Evolutionary conservation across 2,329 filamentous ascomycete species (phyloP), one percentile per base, ranked within the genome.

Genomic region (Cladosporium oxysporum): DNA sequence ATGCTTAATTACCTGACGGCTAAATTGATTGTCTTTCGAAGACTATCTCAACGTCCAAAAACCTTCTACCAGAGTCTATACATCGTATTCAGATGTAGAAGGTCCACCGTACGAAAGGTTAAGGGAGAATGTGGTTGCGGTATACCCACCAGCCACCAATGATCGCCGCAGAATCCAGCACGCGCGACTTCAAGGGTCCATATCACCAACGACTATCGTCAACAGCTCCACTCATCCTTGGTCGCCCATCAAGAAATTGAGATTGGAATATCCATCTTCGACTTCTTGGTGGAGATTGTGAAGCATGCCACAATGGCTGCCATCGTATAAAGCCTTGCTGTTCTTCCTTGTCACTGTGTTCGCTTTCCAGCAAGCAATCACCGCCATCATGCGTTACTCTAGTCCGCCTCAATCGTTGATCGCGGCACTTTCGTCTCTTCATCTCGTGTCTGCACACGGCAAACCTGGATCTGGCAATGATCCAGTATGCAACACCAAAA

Each of bases 331-430:
- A 62, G 67, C 68, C 26, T 33, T 74, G 26, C 58, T 73, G 52
- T 44, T 75, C 29, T 64, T 68, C 31, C 64, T 76, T 1, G 49
- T 74, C 26, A 59, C 69, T 23, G 61, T 76, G 35, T 64, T 72
- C 62, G 72, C 71, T 12, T 55, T 71, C 5, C 74, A 74, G 16
- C 65, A 70, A 35, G 68, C 64, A 62, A 66, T 75, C 28, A 70
- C 70, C 12, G 62, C 66, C 49, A 73, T 74, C 65, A 76, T 76
- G 75, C 73, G 69, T 33, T 75, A 69, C 66, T 67, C 70, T 8
- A 64, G 71, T 29, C 49, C 63, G 16, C 47, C 66, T 11, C 70
- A 72, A 6, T 53, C 69, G 14, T 58, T 76, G 10, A 66, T 73
- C 47, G 67, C 70, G n/a, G 62, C 26, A 23, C 66, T 64, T 29